Conservation (phyloP, 1,284 basidiomycete genomes). For the Exsudoporus floridanus region DNA sequence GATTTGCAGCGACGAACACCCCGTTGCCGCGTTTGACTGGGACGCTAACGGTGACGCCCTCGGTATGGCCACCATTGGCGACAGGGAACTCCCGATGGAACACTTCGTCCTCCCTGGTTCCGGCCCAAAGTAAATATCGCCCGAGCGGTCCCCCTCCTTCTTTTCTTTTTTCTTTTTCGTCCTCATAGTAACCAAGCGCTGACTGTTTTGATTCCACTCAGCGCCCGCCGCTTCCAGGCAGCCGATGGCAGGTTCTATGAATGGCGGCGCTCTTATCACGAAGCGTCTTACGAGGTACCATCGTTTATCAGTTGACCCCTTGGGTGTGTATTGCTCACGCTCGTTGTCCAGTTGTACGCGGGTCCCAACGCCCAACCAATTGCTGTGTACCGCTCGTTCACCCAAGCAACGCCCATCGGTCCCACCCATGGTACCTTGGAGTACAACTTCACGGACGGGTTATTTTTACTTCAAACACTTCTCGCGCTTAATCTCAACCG, state of each 20-base stretch:
- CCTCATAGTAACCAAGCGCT: not conserved
- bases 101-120: constrained; percentile 57
- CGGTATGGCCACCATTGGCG: constrained; percentile 55
- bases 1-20: constrained; percentile 51
- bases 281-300: constrained; percentile 56
- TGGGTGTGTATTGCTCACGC: not conserved
- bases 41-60: constrained; percentile 50
- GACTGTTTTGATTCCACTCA: constrained; percentile 31
- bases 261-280: constrained; percentile 55
- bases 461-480: constrained; percentile 60
- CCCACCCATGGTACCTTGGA: constrained; percentile 60
- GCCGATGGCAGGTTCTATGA: constrained; percentile 55
- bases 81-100: constrained; percentile 58
- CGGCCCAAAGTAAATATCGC: constrained; percentile 41
- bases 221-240: constrained; percentile 58
- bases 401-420: constrained; percentile 57
- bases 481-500: constrained; percentile 69
- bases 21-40: constrained; percentile 66
- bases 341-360: constrained; percentile 44
- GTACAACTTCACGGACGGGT: constrained; percentile 59
- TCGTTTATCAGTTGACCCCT: constrained; percentile 16
- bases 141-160: too few species aligned
- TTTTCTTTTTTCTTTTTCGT: not conserved
- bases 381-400: constrained; percentile 55
- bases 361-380: constrained; percentile 45